Evolutionary conservation across 371 early-diverging fungal species (phyloP), one percentile per base, ranked within the genome.

Genomic region (Mycotypha africana): DNA sequence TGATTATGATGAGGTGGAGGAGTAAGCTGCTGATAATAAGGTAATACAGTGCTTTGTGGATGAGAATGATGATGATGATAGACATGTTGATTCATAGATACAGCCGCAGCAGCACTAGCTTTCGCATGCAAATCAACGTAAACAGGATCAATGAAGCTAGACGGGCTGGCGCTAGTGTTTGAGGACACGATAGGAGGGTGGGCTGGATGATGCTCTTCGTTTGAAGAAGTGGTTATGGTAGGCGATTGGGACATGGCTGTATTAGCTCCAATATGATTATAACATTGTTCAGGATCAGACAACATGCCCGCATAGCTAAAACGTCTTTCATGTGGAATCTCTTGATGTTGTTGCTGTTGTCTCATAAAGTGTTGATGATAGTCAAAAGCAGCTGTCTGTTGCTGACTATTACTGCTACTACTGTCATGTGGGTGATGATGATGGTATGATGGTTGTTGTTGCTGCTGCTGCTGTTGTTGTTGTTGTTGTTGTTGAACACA

Each of bases 231-330:
- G 49, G 51, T 20, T 45, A 58, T 24, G 51, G 46, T 37, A 41
- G 42, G 38, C 9, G 40, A n/a, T n/a, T n/a, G n/a, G n/a, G n/a
- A n/a, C 28, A 28, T 28, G 28, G 11, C 28, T 28, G 5, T 28
- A 28, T 28, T 28, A 5, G 28, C 11, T 28, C 11, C 28, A 5
- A 8, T 11, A 28, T 17, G 58, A 38, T 16, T 47, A 24, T 63
- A 60, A 31, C 60, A 63, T n/a, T 46, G 45, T 21, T 58, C 60
- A 26, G 58, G 49, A n/a, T 60, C 56, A 28, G 73, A 68, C 11
- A 73, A 36, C 62, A 73, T 54, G 26, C 67, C 67, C 9, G 73
- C 55, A 28, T 68, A 73, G 44, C 69, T 68, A 42, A 73, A 73
- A 10, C 69, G 56, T 45, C 65, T 56, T 9, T 42, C 45, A 6